phyloP scores from a whole-genome alignment of 1,284 basidiomycete species.

The Naganishia cerealis region DNA sequence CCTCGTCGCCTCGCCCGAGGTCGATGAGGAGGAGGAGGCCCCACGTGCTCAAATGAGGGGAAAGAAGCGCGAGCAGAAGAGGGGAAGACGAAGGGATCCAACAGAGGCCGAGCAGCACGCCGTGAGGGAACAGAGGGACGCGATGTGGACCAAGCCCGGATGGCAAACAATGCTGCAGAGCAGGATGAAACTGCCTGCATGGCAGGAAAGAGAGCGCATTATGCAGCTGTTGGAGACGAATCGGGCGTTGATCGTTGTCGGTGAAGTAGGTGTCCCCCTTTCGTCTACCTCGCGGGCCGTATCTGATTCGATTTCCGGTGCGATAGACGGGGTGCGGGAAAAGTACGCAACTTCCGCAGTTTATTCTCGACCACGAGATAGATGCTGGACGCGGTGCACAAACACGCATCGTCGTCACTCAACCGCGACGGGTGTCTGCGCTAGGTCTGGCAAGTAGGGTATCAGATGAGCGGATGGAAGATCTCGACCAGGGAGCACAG shows the following conservation, averaged over 20 bases:
- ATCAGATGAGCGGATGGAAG: slow-evolving; percentile 77
- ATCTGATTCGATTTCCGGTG: slow-evolving; percentile 41
- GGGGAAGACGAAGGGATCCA: slow-evolving; percentile 54
- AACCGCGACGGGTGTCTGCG: slow-evolving; percentile 85
- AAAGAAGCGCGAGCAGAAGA: slow-evolving; percentile 12
- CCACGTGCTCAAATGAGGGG: slow-evolving; percentile 12
- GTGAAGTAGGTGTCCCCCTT: slow-evolving; percentile 67
- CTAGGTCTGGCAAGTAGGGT: slow-evolving; percentile 86
- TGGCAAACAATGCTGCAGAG: slow-evolving; percentile 64
- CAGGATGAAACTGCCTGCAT: slow-evolving; percentile 73
- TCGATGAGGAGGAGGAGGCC: slow-evolving; percentile 29
- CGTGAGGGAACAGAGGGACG: slow-evolving; percentile 56
- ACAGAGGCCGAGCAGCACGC: slow-evolving; percentile 62
- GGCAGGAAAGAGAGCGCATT: slow-evolving; percentile 66
- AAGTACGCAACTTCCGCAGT: slow-evolving; percentile 74
- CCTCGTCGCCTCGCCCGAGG: slow-evolving; percentile 59
- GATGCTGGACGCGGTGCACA: slow-evolving; percentile 62
- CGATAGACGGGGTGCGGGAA: slow-evolving; percentile 75
- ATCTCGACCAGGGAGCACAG: slow-evolving; percentile 55
- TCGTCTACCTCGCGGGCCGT: slow-evolving; percentile 27
- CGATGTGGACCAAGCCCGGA: slow-evolving; percentile 56
- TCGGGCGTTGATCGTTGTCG: slow-evolving; percentile 76
- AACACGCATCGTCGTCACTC: slow-evolving; percentile 81
- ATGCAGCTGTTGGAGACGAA: slow-evolving; percentile 62
- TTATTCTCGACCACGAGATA: slow-evolving; percentile 79